phyloP scores from a whole-genome alignment of 2,329 filamentous ascomycete genomes.

The Daldinia eschscholtzii region DNA sequence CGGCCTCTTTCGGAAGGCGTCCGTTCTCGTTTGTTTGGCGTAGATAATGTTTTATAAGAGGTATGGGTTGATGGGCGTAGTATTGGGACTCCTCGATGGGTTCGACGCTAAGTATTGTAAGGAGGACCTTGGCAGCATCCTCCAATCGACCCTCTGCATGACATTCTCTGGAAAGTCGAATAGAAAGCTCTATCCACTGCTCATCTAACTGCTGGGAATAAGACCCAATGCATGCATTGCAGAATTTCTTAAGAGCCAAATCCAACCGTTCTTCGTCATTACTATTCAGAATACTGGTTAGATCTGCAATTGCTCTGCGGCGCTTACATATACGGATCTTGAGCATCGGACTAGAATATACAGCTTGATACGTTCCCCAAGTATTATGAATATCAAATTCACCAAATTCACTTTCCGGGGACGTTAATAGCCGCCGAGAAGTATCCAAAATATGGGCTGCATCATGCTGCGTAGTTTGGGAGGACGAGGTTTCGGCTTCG shows the following conservation, averaged over 20 bases:
- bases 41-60: conserved; percentile 52
- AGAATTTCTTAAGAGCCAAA: conserved; percentile 44
- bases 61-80: conserved; percentile 54
- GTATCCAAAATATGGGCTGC: not conserved
- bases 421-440: not conserved
- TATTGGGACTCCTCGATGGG: conserved; percentile 53
- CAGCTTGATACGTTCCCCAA: not conserved
- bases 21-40: conserved; percentile 28
- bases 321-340: not conserved
- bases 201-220: conserved; percentile 31
- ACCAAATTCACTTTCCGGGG: not conserved
- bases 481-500: conserved; percentile 2
- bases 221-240: conserved; percentile 21
- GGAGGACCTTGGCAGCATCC: conserved; percentile 53
- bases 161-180: conserved; percentile 53
- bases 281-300: conserved; percentile 24
- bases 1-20: conserved; percentile 31
- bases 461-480: conserved; percentile 6
- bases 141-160: conserved; percentile 50
- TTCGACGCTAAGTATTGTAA: conserved; percentile 45
- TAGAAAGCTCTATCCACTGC: conserved; percentile 48
- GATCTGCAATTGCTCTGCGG: not conserved
- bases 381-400: not conserved
- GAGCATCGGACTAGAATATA: not conserved
- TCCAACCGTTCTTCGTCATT: conserved; percentile 42